A percentile compares a stretch with the other conserved stretches of the same genome.
Conservation (phyloP, 257 asterid genomes). For the Salvia rosmarinus region DNA sequence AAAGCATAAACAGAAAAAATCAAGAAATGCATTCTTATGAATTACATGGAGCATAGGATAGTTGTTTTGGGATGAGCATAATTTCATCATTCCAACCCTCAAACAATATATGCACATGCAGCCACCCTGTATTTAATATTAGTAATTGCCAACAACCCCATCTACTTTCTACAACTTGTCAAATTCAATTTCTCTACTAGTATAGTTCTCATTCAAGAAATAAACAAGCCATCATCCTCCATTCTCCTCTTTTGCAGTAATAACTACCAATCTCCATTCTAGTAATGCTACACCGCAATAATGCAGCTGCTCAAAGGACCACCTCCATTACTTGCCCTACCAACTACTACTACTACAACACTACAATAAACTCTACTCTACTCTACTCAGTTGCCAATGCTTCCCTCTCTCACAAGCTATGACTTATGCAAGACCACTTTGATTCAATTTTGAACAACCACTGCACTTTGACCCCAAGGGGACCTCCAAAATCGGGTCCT, state of each 20-base stretch:
- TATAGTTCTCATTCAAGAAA: background rate
- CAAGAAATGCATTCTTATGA: background rate
- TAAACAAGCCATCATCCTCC: conserved; percentile 7
- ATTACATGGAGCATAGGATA: background rate
- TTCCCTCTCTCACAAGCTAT: background rate
- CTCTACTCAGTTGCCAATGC: background rate
- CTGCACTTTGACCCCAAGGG: background rate
- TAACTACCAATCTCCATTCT: conserved; percentile 9
- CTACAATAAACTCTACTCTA: background rate
- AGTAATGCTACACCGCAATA: conserved; percentile 2
- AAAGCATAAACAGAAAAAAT: background rate
- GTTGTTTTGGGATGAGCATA: background rate
- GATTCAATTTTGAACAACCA: too few relatives aligned
- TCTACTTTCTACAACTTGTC: conserved; percentile 19
- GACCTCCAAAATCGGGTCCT: background rate
- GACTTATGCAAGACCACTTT: too few relatives aligned
- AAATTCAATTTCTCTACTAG: conserved; percentile 18
- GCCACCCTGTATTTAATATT: conserved; percentile 20
- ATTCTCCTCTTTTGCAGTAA: conserved; percentile 15
- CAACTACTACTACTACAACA: conserved; percentile 16
- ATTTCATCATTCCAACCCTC: conserved; percentile 2
- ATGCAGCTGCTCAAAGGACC: conserved; percentile 38
- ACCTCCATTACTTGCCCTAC: conserved; percentile 25
- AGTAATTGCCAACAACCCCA: conserved; percentile 32
- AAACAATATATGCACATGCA: conserved; percentile 21